phyloP scores from a whole-genome alignment of 2,329 filamentous ascomycete genomes.

The Ceratocystis colombiana region DNA sequence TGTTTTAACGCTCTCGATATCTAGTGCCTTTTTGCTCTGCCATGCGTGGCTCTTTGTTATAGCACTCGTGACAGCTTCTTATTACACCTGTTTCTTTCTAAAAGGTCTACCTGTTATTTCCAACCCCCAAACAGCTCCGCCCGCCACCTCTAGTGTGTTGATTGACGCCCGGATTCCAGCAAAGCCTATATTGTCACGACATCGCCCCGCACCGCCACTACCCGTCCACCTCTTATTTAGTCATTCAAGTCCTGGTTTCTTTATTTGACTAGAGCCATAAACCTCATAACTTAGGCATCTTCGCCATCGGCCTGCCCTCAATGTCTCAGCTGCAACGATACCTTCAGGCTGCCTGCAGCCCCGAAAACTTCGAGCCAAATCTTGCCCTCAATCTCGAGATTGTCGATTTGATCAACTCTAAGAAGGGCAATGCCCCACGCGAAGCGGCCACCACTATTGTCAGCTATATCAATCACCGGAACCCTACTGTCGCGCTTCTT shows the following conservation, averaged over 20 bases:
- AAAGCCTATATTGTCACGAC: conserved; percentile 1
- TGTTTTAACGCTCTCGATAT: background rate
- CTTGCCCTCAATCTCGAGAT: conserved; percentile 95
- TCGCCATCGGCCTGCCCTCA: background rate
- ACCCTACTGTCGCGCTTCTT: conserved; percentile 85
- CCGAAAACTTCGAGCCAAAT: conserved; percentile 96
- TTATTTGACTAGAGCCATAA: too few relatives aligned
- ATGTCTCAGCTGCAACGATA: conserved; percentile 87
- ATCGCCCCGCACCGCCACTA: conserved; percentile 14
- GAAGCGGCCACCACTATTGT: conserved; percentile 92
- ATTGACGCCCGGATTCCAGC: conserved; percentile 3
- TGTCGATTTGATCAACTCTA: conserved; percentile 88
- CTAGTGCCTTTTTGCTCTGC: background rate
- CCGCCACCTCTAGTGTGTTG: background rate
- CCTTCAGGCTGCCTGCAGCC: conserved; percentile 91
- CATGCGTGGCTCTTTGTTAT: conserved; percentile 18
- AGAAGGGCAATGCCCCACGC: conserved; percentile 90
- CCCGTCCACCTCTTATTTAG: background rate
- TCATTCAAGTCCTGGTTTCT: background rate
- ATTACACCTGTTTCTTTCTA: background rate
- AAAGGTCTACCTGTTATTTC: conserved; percentile 11
- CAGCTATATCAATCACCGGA: conserved; percentile 90
- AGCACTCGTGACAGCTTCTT: conserved; percentile 9
- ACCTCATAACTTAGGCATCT: background rate
- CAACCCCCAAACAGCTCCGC: background rate